Base-by-base conservation (phyloP, 257 asterid species). In the Scutellaria baicalensis region DNA sequence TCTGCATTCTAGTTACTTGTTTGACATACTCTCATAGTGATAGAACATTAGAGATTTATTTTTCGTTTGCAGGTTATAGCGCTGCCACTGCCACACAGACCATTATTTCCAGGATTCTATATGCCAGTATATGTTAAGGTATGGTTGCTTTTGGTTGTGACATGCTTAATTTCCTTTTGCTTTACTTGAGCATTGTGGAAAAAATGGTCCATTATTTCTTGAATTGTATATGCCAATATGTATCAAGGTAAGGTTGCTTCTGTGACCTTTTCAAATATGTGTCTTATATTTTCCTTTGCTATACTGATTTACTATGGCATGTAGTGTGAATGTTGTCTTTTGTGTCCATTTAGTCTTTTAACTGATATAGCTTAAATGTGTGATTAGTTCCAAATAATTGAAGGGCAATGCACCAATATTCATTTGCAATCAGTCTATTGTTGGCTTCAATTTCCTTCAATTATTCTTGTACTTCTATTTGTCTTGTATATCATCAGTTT, bases 61-160 rank as follows among this genome's bases (percentile, higher is more conserved):
- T 77, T 76, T 61, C 20, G 20, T 69, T 31, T 68, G 64, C 73
- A 73, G 76, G 82, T 78, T 64, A 70, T 73, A 27, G 82, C 73
- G 1, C 67, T 78, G 52, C 82, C 82, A 12, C 48, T 78, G 43
- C 71, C 72, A 10, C 76, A 73, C 42, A 63, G 82, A 71, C 79
- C 82, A 35, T 43, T 78, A 42, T 94, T 94, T 85, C 97, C 99
- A 27, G 99, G 99, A 77, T 88, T 94, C 78, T 91, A 89, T 69
- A 91, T 91, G 97, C 99, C 97, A 11, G 82, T 94, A 52, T 85
- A 82, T 82, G 98, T 91, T 63, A 94, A 89, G 99, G 99, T 94
- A 89, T 75, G 77, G 67, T 45, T 61, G 20, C 66, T 80, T 62
- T 54, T 68, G 62, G 13, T 40, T 44, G 39, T 48, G 52, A 39